phyloP scores from a whole-genome alignment of 129 eudicot genomes.

The Centrapalus pauciflorus region DNA sequence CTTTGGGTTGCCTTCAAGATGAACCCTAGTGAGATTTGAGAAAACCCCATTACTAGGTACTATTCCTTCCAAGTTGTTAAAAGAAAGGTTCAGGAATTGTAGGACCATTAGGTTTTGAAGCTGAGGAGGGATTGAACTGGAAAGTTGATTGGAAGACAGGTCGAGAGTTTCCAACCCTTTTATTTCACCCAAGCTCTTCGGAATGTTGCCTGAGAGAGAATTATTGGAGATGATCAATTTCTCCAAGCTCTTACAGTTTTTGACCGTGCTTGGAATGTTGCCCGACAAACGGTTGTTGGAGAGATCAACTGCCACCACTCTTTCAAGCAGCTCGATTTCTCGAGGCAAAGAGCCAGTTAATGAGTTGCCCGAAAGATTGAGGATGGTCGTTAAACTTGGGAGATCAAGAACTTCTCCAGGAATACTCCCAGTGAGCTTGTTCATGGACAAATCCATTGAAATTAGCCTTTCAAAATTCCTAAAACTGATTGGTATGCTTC shows the following conservation, averaged over 20 bases:
- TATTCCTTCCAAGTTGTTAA: slow-evolving; percentile 55
- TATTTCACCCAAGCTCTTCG: slow-evolving; percentile 32
- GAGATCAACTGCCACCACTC: slow-evolving; percentile 41
- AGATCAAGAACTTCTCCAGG: slow-evolving; percentile 40
- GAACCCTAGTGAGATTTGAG: slow-evolving; percentile 30
- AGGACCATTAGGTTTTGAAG: slow-evolving; percentile 39
- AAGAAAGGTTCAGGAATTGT: slow-evolving; percentile 51
- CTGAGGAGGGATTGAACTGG: slow-evolving; percentile 45
- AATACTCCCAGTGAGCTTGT: slow-evolving; percentile 50
- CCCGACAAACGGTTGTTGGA: slow-evolving; percentile 44
- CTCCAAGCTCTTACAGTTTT: slow-evolving; percentile 54
- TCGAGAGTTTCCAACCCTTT: slow-evolving; percentile 57
- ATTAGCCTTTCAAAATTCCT: slow-evolving; percentile 24
- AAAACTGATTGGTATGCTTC: slow-evolving; percentile 46
- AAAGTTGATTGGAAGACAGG: slow-evolving; percentile 60
- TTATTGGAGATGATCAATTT: slow-evolving; percentile 33
- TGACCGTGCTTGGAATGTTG: slow-evolving; percentile 41
- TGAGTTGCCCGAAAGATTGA: slow-evolving; percentile 50
- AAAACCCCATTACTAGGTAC: slow-evolving; percentile 52
- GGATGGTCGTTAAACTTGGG: slow-evolving; percentile 36
- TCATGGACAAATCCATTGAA: slow-evolving; percentile 50
- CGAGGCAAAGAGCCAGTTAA: slow-evolving; percentile 47
- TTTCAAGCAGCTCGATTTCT: slow-evolving; percentile 41
- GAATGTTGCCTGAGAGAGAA: slow-evolving; percentile 43
- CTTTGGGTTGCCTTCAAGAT: slow-evolving; percentile 52